Conservation (phyloP, 768 basidiomycete genomes). For the Boletus eberwhitei region DNA sequence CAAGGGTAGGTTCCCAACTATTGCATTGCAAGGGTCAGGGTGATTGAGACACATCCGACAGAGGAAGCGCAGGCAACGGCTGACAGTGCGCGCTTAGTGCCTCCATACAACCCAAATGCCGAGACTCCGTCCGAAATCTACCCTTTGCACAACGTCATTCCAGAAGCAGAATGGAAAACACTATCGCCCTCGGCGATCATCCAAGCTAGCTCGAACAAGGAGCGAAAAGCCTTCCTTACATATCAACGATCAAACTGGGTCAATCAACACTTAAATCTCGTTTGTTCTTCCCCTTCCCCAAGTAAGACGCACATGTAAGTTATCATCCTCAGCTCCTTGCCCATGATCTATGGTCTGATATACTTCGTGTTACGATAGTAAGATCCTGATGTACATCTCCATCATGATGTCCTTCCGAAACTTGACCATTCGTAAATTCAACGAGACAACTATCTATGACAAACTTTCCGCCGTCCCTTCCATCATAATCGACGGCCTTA, state of each 20-base stretch:
- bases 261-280: conserved; percentile 53
- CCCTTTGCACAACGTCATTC: conserved; percentile 70
- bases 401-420: conserved; percentile 72
- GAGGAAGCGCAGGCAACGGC: conserved; percentile 65
- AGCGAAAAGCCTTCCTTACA: conserved; percentile 57
- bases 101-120: conserved; percentile 66
- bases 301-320: conserved; percentile 65
- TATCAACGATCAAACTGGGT: conserved; percentile 67
- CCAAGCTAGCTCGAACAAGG: conserved; percentile 43
- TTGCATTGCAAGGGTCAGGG: neutral
- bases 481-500: conserved; percentile 67
- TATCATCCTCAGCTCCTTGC: neutral
- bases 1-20: conserved; percentile 46
- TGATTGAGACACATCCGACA: conserved; percentile 25
- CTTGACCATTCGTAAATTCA: conserved; percentile 37
- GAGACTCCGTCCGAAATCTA: conserved; percentile 71
- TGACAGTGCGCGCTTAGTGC: conserved; percentile 70
- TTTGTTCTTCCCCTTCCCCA: conserved; percentile 40
- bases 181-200: conserved; percentile 58
- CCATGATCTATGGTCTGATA: neutral
- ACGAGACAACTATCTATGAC: conserved; percentile 53
- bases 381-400: conserved; percentile 77
- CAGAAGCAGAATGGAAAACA: conserved; percentile 76
- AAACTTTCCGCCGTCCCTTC: conserved; percentile 57
- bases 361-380: conserved; percentile 39